Base-by-base conservation (phyloP, 371 early-diverging fungal species). In the Coemansia sp. region DNA sequence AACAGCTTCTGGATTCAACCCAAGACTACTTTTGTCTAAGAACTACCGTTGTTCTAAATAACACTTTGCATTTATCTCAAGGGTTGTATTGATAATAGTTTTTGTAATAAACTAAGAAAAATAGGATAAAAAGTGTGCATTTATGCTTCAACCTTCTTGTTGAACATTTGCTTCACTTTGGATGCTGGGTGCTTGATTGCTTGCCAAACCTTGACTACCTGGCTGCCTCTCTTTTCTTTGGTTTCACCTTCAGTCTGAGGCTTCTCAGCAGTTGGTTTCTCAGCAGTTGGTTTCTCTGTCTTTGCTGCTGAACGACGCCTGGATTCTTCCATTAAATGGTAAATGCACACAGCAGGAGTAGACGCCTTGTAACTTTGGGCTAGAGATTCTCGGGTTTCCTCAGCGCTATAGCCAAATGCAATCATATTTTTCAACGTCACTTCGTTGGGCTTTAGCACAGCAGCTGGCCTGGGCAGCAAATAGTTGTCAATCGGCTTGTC, bases 151-250 rank as follows among this genome's bases (percentile, higher is more conserved):
- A n/a, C 21, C 10, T 48, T n/a, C 18, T 48, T 48, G 10, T 56
- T 29, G 24, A 56, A 56, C 5, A 34, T 34, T 18, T 56, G 29
- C 34, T 56, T 56, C 16, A 56, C 34, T 34, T 56, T 56, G 56
- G 56, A n/a, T n/a, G 56, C 56, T n/a, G 56, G 56, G n/a, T 31
- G 56, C 56, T 56, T 56, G n/a, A 56, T 16, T 1, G n/a, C 27
- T 16, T 34, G 16, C 56, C 56, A 56, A n/a, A 56, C 56, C 34
- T 56, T 56, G 31, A 16, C 56, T 3, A 56, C 16, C 56, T 56
- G 56, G 56, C 56, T 56, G 11, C 21, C 34, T 22, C 56, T 29
- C 34, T 56, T 56, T 4, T 6, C 31, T 11, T 54, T 54, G 45
- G n/a, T 45, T 16, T 27, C 29, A 16, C 24, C 24, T 54, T 13